Evolutionary conservation across 139 green algal species (phyloP), one percentile per base, ranked within the genome.

Genomic region (Closterium sp.): DNA sequence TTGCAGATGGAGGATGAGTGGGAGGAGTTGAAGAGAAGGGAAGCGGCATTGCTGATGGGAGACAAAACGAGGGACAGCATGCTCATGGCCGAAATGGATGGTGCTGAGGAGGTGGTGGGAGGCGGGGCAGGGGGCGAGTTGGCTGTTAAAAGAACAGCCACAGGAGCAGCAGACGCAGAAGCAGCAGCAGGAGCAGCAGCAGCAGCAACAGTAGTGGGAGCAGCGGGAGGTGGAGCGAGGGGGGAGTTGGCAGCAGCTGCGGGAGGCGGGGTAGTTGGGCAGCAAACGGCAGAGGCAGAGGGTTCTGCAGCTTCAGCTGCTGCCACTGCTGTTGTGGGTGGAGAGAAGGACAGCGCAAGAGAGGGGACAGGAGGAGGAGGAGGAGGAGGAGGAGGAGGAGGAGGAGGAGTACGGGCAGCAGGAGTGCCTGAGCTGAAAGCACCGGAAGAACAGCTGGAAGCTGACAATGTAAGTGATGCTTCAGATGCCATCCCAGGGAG

Each of bases 21-120:
- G 89, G 28, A 27, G 31, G 31, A 17, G 19, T 7, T 45, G 27
- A 85, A 70, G 84, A 88, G 22, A 22, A 31, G 13, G 62, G 62
- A 79, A 5, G 62, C 62, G 9, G 84, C 31, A 42, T 10, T 85
- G 73, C 11, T 45, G 30, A 42, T 34, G 30, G 73, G 73, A 11
- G 29, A 91, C 34, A 42, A 38, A 19, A 38, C 31, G 22, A 38
- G 84, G 11, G 89, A 50, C 2, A 91, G 34, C 27, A 38, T 92
- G 90, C 38, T 86, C 1, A 92, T 92, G 90, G 90, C 91, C 73
- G 90, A 92, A 17, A 92, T 92, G 90, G 90, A 92, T 30, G 31
- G 7, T 27, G 90, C 70, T 31, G 13, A 91, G 24, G 90, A 92
- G 73, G 86, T 4, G 27, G 70, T 79, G 17, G 62, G 62, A 24